Conservation (phyloP, 176 grass and related monocot genomes). For the Avena eriantha region DNA sequence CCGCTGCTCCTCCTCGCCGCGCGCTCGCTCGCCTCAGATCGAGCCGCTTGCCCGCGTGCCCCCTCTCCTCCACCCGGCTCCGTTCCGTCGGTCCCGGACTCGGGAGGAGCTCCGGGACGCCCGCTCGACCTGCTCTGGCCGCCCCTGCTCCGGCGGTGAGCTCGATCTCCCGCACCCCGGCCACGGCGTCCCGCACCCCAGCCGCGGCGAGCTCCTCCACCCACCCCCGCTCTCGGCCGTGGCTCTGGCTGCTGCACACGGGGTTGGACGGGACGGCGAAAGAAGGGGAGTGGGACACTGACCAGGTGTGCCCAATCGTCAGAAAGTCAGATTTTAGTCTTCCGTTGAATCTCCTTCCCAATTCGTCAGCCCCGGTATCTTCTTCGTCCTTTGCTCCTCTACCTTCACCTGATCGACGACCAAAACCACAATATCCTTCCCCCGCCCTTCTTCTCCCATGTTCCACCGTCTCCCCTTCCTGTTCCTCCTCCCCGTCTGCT, state of each 20-base stretch:
- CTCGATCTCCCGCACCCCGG: neutral
- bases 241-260: neutral
- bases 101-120: neutral
- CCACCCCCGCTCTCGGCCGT: neutral
- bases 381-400: neutral
- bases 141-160: neutral
- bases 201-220: neutral
- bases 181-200: neutral
- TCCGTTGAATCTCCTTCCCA: conserved; percentile 9
- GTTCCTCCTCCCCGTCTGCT: neutral
- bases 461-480: neutral
- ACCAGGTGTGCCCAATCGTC: neutral
- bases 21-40: neutral
- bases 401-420: neutral
- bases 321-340: neutral
- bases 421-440: neutral
- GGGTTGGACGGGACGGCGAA: neutral
- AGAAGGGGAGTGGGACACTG: neutral
- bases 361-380: neutral
- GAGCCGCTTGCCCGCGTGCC: neutral
- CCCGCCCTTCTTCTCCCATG: neutral
- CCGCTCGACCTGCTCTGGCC: neutral
- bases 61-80: neutral
- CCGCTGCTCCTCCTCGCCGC: too few species aligned
- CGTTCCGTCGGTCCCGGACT: neutral